Percentiles rank a stretch among this genome's conserved stretches.
These are phyloP conservation scores for Trypanosoma cruzi DNA, from an alignment of 208 protist species.

Conservation along the genomic window DNA sequence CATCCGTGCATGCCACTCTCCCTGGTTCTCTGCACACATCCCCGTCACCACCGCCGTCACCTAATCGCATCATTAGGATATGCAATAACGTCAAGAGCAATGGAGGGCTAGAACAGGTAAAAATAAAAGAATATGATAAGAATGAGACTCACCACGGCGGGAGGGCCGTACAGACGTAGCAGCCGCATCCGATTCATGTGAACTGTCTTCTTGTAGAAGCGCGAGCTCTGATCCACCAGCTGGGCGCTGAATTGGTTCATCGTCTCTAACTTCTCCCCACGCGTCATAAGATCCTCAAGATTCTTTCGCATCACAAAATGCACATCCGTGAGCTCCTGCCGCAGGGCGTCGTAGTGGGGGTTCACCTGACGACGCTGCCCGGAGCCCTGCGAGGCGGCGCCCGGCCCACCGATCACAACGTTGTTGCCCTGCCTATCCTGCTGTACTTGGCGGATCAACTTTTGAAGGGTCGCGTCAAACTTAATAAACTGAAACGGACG, in stretches of 20 bases:
- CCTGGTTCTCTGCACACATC: no score
- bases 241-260: constrained; percentile 89
- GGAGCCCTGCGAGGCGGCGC: constrained; percentile 1
- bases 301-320: constrained; percentile 93
- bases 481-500: constrained; percentile 90
- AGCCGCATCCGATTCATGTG: constrained; percentile 90
- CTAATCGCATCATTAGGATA: no score
- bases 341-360: constrained; percentile 73
- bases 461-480: constrained; percentile 85
- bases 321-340: constrained; percentile 87
- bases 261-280: constrained; percentile 88
- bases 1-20: no score
- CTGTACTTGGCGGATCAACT: constrained; percentile 68
- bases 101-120: constrained; percentile 68
- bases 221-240: constrained; percentile 78
- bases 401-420: constrained; percentile 35
- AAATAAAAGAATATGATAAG: constrained; percentile 80
- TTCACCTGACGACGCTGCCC: constrained; percentile 70
- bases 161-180: constrained; percentile 85
- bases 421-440: constrained; percentile 60
- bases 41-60: background rate
- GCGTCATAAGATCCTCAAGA: constrained; percentile 88
- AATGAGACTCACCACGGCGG: constrained; percentile 59
- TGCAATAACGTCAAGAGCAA: no score
- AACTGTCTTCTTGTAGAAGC: constrained; percentile 88